Base-by-base conservation (phyloP, 768 basidiomycete genomes). In the Lyophyllum semitale region DNA sequence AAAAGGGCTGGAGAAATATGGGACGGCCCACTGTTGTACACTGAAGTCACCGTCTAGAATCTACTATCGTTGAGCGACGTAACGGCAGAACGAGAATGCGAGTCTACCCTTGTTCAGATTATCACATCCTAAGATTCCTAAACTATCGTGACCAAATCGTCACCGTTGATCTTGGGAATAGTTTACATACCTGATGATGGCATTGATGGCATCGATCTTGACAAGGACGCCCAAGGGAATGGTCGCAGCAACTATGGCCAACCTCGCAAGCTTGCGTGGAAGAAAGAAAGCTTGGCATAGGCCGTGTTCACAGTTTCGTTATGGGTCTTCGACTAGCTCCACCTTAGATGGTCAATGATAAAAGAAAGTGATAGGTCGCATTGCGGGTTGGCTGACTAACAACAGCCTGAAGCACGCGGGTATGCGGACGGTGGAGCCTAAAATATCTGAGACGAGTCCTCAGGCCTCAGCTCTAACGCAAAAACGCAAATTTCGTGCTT, bases 1-100 rank as follows among this genome's bases (percentile, higher is more conserved):
- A 4, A 63, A 63, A 17, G 57, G 61, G 25, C 56, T 77, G 41
- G 63, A 67, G 57, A 65, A 67, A 37, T 76, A 73, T 49, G 68
- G 68, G 43, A 51, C 48, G n/a, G n/a, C n/a, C n/a, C n/a, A n/a
- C n/a, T n/a, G n/a, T n/a, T n/a, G n/a, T n/a, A n/a, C n/a, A n/a
- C n/a, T n/a, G n/a, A n/a, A n/a, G n/a, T n/a, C 12, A 23, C 25
- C 18, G 15, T 35, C 2, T 48, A 23, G 26, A 8, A 13, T 26
- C 23, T 4, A 18, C 41, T 40, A 4, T 17, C 15, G 5, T 6
- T 40, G 4, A 5, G 38, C 15, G 29, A 30, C 11, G 29, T 30
- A 30, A 30, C 5, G 5, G 5, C 11, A 5, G 29, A 30, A 30
- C 29, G 29, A 30, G n/a, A n/a, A n/a, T n/a, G n/a, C n/a, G n/a